Percentiles rank a stretch among this genome's conserved stretches.
Evolutionary conservation across 2,329 filamentous ascomycete species (phyloP).

Genomic region (Chrysoporthe cubensis): DNA sequence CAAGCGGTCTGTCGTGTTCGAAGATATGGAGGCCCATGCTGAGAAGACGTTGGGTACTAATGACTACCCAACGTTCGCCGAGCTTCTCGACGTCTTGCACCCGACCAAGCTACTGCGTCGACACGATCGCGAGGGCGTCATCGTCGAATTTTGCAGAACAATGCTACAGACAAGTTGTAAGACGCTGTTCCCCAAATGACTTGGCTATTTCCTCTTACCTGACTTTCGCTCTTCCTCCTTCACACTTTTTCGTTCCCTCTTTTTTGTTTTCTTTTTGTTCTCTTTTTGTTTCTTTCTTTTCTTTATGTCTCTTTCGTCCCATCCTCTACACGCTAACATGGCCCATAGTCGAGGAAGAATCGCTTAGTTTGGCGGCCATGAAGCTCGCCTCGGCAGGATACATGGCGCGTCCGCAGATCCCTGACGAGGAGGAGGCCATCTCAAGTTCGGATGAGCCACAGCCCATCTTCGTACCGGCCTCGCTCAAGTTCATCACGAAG

Average conservation of each 20-base stretch:
- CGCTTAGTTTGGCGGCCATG: not conserved
- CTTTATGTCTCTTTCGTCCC: not conserved
- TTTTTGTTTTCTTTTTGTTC: not conserved
- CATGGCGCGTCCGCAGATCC: not conserved
- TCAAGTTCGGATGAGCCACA: not conserved
- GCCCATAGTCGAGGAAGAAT: not conserved
- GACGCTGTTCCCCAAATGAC: not conserved
- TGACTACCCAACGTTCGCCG: not conserved
- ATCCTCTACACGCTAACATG: not conserved
- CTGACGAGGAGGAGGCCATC: not conserved
- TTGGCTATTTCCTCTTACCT: not conserved
- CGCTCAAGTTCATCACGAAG: not conserved
- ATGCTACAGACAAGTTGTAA: not conserved
- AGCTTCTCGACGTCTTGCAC: not conserved
- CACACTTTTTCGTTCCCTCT: not conserved
- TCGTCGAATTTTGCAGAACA: not conserved
- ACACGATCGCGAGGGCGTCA: not conserved
- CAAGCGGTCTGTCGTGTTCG: not conserved
- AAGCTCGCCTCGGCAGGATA: not conserved
- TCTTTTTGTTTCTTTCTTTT: no score
- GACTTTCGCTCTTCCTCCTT: not conserved
- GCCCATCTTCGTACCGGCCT: not conserved
- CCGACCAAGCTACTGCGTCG: not conserved
- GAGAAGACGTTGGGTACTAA: not conserved
- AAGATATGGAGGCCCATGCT: not conserved